phyloP scores from a whole-genome alignment of 345 rosid genomes.

The Conringia planisiliqua region DNA sequence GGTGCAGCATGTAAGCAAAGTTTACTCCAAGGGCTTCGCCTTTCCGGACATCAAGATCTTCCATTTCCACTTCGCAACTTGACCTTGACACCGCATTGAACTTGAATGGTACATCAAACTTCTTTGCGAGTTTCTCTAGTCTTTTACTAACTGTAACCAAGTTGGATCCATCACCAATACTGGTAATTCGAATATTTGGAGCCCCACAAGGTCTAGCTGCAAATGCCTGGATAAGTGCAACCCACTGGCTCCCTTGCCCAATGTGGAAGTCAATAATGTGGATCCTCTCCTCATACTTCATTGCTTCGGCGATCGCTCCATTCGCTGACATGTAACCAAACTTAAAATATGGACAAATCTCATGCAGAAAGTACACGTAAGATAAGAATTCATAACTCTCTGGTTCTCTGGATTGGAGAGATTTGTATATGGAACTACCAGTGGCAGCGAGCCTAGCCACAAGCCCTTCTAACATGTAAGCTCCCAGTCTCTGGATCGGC shows the following conservation, averaged over 20 bases:
- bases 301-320: conserved; percentile 95
- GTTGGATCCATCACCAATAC: conserved; percentile 68
- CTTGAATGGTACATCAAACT: conserved; percentile 68
- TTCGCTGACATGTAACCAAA: conserved; percentile 96
- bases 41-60: conserved; percentile 43
- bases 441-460: conserved; percentile 43
- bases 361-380: conserved; percentile 71
- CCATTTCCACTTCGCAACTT: conserved; percentile 46
- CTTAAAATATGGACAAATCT: conserved; percentile 90
- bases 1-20: conserved; percentile 83
- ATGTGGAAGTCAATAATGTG: conserved; percentile 92
- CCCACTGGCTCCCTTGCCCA: conserved; percentile 89
- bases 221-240: conserved; percentile 86
- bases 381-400: conserved; percentile 67
- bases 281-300: conserved; percentile 76
- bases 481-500: conserved; percentile 48
- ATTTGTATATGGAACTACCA: conserved; percentile 57
- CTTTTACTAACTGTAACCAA: conserved; percentile 58
- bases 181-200: conserved; percentile 78
- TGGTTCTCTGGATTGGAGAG: conserved; percentile 70
- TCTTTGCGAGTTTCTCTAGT: conserved; percentile 58
- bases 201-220: conserved; percentile 92
- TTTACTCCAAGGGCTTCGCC: conserved; percentile 85
- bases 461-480: conserved; percentile 54
- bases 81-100: conserved; percentile 60